A percentile compares a stretch with the other conserved stretches of the same genome.
These are phyloP conservation scores for Penicillium crustosum DNA, from an alignment of 2,329 filamentous ascomycete species.

Conservation along the genomic window DNA sequence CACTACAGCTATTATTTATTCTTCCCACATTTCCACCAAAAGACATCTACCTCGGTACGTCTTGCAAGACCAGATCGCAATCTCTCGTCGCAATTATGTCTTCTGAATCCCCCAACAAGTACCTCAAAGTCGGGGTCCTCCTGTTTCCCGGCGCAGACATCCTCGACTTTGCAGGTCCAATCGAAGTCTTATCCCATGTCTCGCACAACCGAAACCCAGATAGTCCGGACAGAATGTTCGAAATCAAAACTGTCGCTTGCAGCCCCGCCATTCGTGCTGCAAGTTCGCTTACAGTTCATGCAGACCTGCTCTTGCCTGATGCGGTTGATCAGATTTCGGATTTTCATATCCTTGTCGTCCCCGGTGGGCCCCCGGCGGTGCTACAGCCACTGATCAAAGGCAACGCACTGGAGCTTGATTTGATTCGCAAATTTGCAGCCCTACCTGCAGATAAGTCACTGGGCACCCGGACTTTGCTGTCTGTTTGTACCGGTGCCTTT, in stretches of 20 bases:
- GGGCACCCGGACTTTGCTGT: conserved; percentile 36
- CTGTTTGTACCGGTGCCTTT: conserved; percentile 43
- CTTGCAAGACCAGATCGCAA: background rate
- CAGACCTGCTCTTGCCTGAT: conserved; percentile 32
- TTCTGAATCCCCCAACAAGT: conserved; percentile 9
- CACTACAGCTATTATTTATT: background rate
- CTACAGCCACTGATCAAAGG: conserved; percentile 27
- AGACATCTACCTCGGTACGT: background rate
- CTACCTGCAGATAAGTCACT: conserved; percentile 21
- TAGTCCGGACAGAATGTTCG: conserved; percentile 32
- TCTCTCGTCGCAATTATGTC: conserved; percentile 11
- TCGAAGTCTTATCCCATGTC: conserved; percentile 38
- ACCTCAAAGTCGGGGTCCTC: conserved; percentile 41
- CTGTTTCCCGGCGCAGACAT: conserved; percentile 42
- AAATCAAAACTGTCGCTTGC: conserved; percentile 36
- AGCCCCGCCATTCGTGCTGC: conserved; percentile 26
- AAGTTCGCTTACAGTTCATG: conserved; percentile 30
- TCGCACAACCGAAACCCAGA: conserved; percentile 29
- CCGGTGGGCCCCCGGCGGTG: conserved; percentile 33
- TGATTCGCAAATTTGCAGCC: conserved; percentile 25
- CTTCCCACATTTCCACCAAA: background rate
- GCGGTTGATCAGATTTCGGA: conserved; percentile 28
- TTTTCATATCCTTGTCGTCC: conserved; percentile 44
- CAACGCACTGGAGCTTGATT: conserved; percentile 20
- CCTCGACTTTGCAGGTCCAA: conserved; percentile 44